Evolutionary conservation across 2,329 filamentous ascomycete species (phyloP), one percentile per base, ranked within the genome.

Genomic region (Bretziella fagacearum): DNA sequence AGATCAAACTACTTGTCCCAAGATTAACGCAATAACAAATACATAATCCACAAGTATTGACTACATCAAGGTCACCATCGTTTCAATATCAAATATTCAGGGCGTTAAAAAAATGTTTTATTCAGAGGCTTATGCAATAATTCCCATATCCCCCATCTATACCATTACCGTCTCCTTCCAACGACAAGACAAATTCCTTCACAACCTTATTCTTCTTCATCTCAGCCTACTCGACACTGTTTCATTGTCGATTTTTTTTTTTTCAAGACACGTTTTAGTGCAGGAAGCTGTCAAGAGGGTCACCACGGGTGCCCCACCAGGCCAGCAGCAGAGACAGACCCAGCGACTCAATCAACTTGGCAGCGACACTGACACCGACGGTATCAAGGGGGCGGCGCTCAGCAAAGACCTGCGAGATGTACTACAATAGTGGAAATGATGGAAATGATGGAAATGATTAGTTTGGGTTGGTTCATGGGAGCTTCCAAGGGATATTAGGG

Each of bases 221-320:
- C n/a, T n/a, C n/a, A n/a, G n/a, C n/a, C n/a, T 13, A 43, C 26
- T 43, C 40, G 15, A 30, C 26, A 8, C 26, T 43, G 40, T 43
- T 26, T 30, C 26, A 43, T 43, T 26, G 40, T n/a, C 29, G 26
- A 43, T 43, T 43, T 43, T n/a, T n/a, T 7, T 20, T 2, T 8
- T 8, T 27, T 22, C 15, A 25, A 6, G 7, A 22, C 18, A n/a
- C n/a, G n/a, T n/a, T 39, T 46, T 51, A 51, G 41, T 48, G 42
- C 32, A 51, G 42, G 45, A 51, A 51, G 46, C 25, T 87, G 60
- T 86, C 77, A 65, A 94, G 93, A 52, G 85, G 85, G 70, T 86
- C 89, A 67, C 85, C 91, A 61, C 83, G 81, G 59, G 89, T 95
- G 59, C 89, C 89, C 89, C 89, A 96, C 82, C 84, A 96, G 61